A percentile compares a stretch with the other conserved stretches of the same genome.
Conservation (phyloP, 1,139 yeast species). For the Yamadazyma atlantica region DNA sequence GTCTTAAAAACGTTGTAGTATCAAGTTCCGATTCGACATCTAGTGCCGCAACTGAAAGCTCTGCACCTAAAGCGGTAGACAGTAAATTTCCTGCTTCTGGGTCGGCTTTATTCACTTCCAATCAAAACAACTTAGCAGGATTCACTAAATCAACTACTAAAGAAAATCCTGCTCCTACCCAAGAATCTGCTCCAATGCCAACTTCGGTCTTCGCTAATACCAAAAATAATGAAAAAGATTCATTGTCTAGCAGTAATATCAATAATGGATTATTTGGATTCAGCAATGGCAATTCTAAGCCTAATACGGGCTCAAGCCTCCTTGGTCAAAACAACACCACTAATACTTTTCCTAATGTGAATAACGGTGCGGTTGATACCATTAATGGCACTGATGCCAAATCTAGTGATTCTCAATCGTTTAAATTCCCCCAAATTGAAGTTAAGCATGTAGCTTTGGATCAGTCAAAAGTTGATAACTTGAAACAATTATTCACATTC, state of each 20-base stretch:
- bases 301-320: neutral
- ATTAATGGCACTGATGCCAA: neutral
- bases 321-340: neutral
- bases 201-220: neutral
- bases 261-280: too few relatives aligned
- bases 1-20: neutral
- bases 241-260: neutral
- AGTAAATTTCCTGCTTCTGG: neutral
- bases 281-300: neutral
- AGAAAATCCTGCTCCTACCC: too few relatives aligned
- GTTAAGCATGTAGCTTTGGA: conserved; percentile 21
- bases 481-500: conserved; percentile 28
- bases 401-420: neutral
- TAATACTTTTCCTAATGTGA: neutral
- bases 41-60: neutral
- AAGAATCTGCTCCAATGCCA: too few relatives aligned
- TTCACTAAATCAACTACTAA: too few relatives aligned
- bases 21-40: neutral
- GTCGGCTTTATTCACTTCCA: neutral
- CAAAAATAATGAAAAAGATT: neutral
- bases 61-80: neutral
- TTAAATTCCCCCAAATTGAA: conserved; percentile 7
- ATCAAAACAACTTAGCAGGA: neutral
- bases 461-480: conserved; percentile 25
- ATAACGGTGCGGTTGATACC: neutral